phyloP scores from a whole-genome alignment of 2,329 filamentous ascomycete genomes.

The Epichloe hybrida region DNA sequence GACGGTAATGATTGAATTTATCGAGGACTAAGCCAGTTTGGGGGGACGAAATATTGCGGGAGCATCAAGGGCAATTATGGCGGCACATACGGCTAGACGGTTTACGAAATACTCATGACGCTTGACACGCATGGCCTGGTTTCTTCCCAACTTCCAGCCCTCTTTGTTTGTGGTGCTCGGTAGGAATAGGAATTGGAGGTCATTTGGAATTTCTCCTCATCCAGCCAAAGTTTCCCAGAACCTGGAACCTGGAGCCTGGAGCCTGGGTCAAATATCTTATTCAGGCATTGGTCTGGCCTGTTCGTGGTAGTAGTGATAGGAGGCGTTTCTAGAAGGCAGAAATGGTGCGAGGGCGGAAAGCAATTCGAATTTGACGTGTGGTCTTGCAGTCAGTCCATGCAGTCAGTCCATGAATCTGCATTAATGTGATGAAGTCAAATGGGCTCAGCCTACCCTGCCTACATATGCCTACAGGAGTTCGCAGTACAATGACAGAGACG shows the following conservation, averaged over 20 bases:
- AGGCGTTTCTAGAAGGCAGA: too few relatives aligned
- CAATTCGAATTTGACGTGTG: too few relatives aligned
- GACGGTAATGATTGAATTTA: constrained; percentile 89
- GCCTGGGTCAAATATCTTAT: too few relatives aligned
- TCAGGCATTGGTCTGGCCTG: neutral
- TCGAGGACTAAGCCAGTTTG: constrained; percentile 35
- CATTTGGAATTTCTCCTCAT: neutral
- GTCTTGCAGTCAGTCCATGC: too few relatives aligned
- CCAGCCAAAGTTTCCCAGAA: neutral
- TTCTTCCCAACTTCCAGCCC: neutral
- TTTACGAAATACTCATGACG: neutral
- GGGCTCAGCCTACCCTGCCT: too few relatives aligned
- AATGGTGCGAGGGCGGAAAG: too few relatives aligned
- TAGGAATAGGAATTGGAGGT: neutral
- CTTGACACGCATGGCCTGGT: neutral
- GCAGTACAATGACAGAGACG: neutral
- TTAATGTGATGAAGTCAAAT: too few relatives aligned
- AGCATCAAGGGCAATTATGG: neutral
- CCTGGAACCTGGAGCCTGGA: too few relatives aligned
- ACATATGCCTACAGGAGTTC: too few relatives aligned
- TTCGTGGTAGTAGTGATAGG: neutral
- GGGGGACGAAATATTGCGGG: neutral
- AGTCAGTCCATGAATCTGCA: too few relatives aligned
- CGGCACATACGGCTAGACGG: neutral
- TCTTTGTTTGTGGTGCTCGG: neutral